These are phyloP conservation scores for Dothidotthia symphoricarpi DNA, from an alignment of 2,329 filamentous ascomycete species.

Conservation along the genomic window DNA sequence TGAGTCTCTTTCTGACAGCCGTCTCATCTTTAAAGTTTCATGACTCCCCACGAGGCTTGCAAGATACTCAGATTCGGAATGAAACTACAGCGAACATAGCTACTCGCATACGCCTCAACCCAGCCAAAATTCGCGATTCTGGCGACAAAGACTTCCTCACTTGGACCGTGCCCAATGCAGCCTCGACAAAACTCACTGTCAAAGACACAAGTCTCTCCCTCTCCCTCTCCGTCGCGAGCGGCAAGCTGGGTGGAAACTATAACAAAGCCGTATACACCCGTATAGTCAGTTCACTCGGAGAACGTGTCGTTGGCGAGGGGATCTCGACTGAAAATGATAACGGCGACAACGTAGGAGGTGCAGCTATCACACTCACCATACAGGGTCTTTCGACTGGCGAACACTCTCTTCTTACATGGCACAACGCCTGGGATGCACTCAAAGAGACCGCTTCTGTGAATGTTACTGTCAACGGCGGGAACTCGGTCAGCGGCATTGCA, in stretches of 20 bases:
- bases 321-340: slow-evolving; percentile 24
- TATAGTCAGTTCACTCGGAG: slow-evolving; percentile 27
- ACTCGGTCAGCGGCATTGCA: slow-evolving; percentile 5
- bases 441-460: slow-evolving; percentile 17
- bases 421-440: slow-evolving; percentile 34
- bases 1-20: too few species aligned
- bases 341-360: slow-evolving; percentile 12
- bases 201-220: slow-evolving; percentile 7
- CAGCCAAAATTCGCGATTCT: slow-evolving; percentile 9
- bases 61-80: too few species aligned
- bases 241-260: slow-evolving; percentile 21
- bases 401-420: slow-evolving; percentile 31
- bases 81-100: too few species aligned
- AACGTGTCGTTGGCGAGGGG: slow-evolving; percentile 29
- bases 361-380: slow-evolving; percentile 25
- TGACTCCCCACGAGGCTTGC: too few species aligned
- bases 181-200: slow-evolving; percentile 3
- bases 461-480: slow-evolving; percentile 25
- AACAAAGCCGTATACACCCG: slow-evolving; percentile 27
- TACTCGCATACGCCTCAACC: slow-evolving; percentile 13
- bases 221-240: slow-evolving; percentile 11
- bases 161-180: slow-evolving; percentile 12
- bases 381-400: slow-evolving; percentile 27
- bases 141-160: slow-evolving; percentile 12
- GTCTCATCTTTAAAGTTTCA: too few species aligned